phyloP scores from a whole-genome alignment of 345 rosid genomes.

The Turnera subulata region DNA sequence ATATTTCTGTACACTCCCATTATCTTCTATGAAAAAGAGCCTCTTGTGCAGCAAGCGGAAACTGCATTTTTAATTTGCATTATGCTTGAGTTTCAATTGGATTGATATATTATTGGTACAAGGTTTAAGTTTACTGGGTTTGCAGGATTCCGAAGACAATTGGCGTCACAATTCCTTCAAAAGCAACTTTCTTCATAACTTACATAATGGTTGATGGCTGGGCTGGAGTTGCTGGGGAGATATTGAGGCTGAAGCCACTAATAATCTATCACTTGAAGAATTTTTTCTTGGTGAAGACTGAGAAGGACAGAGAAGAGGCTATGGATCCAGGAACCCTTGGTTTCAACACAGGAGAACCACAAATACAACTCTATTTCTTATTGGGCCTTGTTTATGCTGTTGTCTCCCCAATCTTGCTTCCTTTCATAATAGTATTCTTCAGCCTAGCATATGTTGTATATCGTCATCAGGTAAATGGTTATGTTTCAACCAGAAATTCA shows the following conservation, averaged over 20 bases:
- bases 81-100: no score
- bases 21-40: no score
- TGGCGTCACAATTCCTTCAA: conserved; percentile 90
- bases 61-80: no score
- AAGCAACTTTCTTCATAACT: conserved; percentile 94
- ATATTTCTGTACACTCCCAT: no score
- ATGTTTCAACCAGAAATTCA: not conserved
- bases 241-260: conserved; percentile 72
- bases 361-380: conserved; percentile 87
- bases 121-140: not conserved
- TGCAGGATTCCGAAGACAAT: conserved; percentile 86
- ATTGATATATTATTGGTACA: no score
- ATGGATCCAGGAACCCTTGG: conserved; percentile 96
- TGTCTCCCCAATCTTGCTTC: conserved; percentile 83
- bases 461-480: conserved; percentile 74
- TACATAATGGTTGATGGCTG: conserved; percentile 97
- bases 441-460: conserved; percentile 76
- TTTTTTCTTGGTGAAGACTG: conserved; percentile 82
- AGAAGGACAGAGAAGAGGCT: conserved; percentile 89
- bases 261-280: conserved; percentile 77
- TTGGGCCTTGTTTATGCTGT: conserved; percentile 92
- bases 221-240: conserved; percentile 98
- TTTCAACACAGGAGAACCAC: conserved; percentile 91
- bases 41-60: no score
- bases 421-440: conserved; percentile 81